These are phyloP conservation scores for Globisporangium nodosum DNA, from an alignment of 352 stramenopile species.

Conservation along the genomic window DNA sequence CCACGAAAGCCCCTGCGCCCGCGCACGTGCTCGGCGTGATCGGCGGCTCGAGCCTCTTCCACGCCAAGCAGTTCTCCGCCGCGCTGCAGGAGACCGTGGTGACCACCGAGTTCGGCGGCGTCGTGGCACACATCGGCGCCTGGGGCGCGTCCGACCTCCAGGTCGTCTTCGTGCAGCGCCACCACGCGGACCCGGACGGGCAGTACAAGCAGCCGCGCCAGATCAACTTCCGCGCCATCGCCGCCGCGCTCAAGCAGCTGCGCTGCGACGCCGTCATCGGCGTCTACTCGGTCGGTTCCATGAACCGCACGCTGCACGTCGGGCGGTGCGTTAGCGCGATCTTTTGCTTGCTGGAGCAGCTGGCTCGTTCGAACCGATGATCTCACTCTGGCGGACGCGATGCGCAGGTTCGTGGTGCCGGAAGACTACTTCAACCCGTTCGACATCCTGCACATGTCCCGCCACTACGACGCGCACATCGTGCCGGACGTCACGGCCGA, in stretches of 20 bases:
- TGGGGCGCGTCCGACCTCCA: constrained; percentile 43
- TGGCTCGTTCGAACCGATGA: constrained; percentile 1
- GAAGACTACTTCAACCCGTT: constrained; percentile 89
- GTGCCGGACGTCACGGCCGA: constrained; percentile 54
- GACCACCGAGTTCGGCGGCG: constrained; percentile 55
- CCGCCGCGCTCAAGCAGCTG: constrained; percentile 50
- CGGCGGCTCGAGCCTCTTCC: constrained; percentile 81
- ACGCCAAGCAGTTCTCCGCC: constrained; percentile 62
- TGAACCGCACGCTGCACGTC: constrained; percentile 47
- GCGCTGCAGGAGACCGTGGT: constrained; percentile 49
- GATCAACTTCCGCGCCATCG: constrained; percentile 85
- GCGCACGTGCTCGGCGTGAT: constrained; percentile 74
- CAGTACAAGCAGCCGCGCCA: constrained; percentile 79
- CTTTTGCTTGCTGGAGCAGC: no score
- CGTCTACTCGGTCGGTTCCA: constrained; percentile 87
- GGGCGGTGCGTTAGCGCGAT: constrained; percentile 20
- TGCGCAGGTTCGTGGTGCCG: constrained; percentile 56
- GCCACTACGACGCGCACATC: constrained; percentile 80
- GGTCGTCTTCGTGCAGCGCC: constrained; percentile 84
- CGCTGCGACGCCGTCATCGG: constrained; percentile 67
- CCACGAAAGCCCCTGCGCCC: background rate
- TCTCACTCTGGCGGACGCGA: background rate
- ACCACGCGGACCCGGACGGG: constrained; percentile 64
- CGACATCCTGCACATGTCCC: constrained; percentile 78
- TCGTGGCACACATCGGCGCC: constrained; percentile 51